A percentile compares a stretch with the other conserved stretches of the same genome.
phyloP scores from a whole-genome alignment of 2,329 filamentous ascomycete species.

The Setomelanomma holmii region DNA sequence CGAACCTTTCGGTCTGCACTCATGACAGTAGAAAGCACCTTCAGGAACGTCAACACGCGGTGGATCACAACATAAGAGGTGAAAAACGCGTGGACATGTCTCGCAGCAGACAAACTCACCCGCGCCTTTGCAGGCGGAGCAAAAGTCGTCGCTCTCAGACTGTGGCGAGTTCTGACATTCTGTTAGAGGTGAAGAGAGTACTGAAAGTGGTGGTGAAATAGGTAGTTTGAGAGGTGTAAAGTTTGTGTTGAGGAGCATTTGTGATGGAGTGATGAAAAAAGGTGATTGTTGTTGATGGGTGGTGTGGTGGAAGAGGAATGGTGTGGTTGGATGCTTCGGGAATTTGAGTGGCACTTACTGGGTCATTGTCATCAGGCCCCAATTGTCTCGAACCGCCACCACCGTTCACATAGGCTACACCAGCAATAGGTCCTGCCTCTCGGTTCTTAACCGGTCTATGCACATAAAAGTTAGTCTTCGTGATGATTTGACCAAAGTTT shows the following conservation, averaged over 20 bases:
- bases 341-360: conserved; percentile 58
- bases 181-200: conserved; percentile 50
- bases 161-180: conserved; percentile 48
- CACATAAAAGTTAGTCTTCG: conserved; percentile 40
- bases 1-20: conserved; percentile 34
- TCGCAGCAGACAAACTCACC: conserved; percentile 93
- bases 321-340: conserved; percentile 52
- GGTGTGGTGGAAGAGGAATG: conserved; percentile 48
- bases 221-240: conserved; percentile 40
- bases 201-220: conserved; percentile 45
- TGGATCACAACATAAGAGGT: conserved; percentile 87
- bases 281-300: conserved; percentile 37
- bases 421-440: conserved; percentile 68
- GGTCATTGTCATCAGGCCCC: conserved; percentile 64
- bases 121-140: conserved; percentile 81
- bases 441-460: conserved; percentile 79
- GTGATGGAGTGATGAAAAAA: conserved; percentile 36
- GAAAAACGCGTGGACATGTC: conserved; percentile 87
- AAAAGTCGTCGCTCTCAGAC: conserved; percentile 83
- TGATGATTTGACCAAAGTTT: conserved; percentile 31
- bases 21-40: conserved; percentile 76
- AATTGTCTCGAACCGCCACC: conserved; percentile 70
- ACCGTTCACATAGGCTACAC: conserved; percentile 60
- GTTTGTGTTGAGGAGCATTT: conserved; percentile 42
- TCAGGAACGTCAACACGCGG: conserved; percentile 55